Evolutionary conservation across 257 asterid species (phyloP), one percentile per base, ranked within the genome.

Genomic region (Eucommia ulmoides): DNA sequence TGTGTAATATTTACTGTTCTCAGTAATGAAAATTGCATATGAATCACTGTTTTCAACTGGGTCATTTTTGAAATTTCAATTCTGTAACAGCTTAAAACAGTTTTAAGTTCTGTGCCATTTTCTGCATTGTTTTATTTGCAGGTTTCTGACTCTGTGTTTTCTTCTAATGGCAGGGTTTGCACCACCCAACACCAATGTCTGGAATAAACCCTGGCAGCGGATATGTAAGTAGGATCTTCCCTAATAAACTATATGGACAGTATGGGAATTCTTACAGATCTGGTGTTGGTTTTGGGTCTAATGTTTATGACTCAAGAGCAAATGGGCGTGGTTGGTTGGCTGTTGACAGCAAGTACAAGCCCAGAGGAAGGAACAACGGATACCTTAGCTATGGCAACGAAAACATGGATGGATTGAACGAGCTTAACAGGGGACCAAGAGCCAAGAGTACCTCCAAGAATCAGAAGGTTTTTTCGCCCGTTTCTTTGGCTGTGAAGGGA

Each of bases 401-500:
- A 56, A 69, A 62, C 62, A 35, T 79, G 23, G 84, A 79, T 56
- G 80, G 84, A 16, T 62, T 82, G 54, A 79, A 76, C 47, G 93
- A 81, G 59, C 59, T 82, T 64, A 82, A 82, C 73, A 57, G 84
- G 58, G 93, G 93, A 55, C 93, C 93, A 1, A 63, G 93, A 63
- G 69, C 81, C 41, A 78, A 78, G 62, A 56, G 60, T 46, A 19
- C 73, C 9, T 20, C 73, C 9, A 78, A 67, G 77, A 65, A 23
- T 50, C 68, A 58, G 41, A 82, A 73, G 73, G 75, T 66, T 20
- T 71, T 67, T 47, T 52, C 66, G 0, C 81, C 84, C 22, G 66
- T 59, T 24, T 61, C 76, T 9, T 48, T 82, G 25, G 78, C 80
- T 41, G 82, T 76, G 38, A 76, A 79, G 60, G 85, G 82, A 24